Percentiles rank a stretch among this genome's conserved stretches.
Conservation (phyloP, 352 stramenopile species). For the Hyaloperonospora arabidopsidis region DNA sequence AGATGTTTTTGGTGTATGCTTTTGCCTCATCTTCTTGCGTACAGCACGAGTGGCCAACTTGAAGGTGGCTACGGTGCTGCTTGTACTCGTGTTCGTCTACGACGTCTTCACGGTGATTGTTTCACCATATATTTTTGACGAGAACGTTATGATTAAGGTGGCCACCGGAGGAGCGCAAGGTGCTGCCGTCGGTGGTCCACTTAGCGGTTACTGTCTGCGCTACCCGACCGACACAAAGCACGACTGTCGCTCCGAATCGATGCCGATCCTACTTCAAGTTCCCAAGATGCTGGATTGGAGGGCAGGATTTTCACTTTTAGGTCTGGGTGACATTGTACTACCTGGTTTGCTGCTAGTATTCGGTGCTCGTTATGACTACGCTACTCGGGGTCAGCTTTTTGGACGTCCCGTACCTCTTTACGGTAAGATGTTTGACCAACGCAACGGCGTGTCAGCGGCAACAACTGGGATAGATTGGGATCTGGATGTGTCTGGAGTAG, state of each 20-base stretch:
- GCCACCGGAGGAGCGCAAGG: slow-evolving; percentile 78
- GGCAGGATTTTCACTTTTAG: slow-evolving; percentile 88
- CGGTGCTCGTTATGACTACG: slow-evolving; percentile 90
- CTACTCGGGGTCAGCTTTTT: slow-evolving; percentile 61
- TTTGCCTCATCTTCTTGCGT: slow-evolving; percentile 90
- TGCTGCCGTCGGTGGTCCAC: slow-evolving; percentile 29
- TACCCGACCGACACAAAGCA: slow-evolving; percentile 61
- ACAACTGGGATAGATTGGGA: slow-evolving; percentile 4
- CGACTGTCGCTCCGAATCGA: slow-evolving; percentile 66
- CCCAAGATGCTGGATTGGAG: slow-evolving; percentile 91
- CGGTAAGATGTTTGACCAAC: slow-evolving; percentile 32
- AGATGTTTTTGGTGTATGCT: slow-evolving; percentile 89
- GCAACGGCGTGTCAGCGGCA: slow-evolving; percentile 1
- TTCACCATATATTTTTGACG: slow-evolving; percentile 85
- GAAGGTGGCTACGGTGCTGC: slow-evolving; percentile 86
- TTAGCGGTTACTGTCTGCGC: slow-evolving; percentile 54
- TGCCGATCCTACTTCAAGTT: slow-evolving; percentile 93
- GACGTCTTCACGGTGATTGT: slow-evolving; percentile 96
- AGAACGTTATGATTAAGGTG: slow-evolving; percentile 93
- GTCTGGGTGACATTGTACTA: slow-evolving; percentile 94
- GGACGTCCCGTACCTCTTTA: slow-evolving; percentile 44
- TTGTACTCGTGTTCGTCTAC: slow-evolving; percentile 92
- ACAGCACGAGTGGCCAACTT: slow-evolving; percentile 89
- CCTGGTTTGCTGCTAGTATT: slow-evolving; percentile 93
- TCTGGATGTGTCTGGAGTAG: slow-evolving; percentile 28